Conservation (phyloP, 129 eudicot genomes). For the Saussurea involucrata region DNA sequence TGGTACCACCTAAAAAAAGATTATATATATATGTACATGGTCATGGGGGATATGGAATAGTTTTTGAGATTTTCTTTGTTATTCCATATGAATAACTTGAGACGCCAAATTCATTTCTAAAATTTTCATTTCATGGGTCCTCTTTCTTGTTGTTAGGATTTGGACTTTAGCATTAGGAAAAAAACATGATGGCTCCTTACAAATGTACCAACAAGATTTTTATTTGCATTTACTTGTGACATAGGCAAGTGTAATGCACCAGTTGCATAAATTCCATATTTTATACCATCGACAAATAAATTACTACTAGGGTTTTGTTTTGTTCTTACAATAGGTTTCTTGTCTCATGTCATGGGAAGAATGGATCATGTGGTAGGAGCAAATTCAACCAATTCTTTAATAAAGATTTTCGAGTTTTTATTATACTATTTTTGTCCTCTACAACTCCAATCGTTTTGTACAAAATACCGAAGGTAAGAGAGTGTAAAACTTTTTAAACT, state of each 20-base stretch:
- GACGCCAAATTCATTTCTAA: background rate
- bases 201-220: background rate
- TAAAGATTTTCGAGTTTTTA: background rate
- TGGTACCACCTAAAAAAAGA: slow-evolving; percentile 17
- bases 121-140: background rate
- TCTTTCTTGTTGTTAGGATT: background rate
- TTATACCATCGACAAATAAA: no score
- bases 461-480: background rate
- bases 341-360: background rate
- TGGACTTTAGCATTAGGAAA: background rate
- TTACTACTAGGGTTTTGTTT: no score
- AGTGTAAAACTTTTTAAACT: no score
- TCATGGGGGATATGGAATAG: background rate
- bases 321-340: no score
- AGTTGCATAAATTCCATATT: no score
- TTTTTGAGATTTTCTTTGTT: slow-evolving; percentile 5
- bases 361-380: background rate
- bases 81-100: background rate
- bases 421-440: background rate
- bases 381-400: background rate
- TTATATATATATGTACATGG: slow-evolving; percentile 3
- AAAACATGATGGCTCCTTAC: background rate
- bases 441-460: background rate
- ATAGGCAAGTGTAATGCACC: background rate
- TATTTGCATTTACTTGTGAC: background rate